Evolutionary conservation across 768 basidiomycete species (phyloP).

Genomic region (Mycena haematopus): DNA sequence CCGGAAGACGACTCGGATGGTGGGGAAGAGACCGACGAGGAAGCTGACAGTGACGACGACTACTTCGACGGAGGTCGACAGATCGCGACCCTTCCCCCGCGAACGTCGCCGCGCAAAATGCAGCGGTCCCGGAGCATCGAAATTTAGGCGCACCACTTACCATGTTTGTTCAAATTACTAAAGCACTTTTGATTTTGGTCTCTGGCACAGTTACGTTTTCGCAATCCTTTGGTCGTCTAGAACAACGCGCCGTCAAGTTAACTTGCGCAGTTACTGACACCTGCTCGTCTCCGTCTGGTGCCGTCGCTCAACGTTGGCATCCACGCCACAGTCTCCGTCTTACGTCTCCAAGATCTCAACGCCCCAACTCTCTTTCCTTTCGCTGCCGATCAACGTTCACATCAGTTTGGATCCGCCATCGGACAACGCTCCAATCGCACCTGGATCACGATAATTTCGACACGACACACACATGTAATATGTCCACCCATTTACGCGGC

Average conservation of each 20-base stretch:
- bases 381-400: background rate
- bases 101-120: background rate
- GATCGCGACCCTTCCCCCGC: slow-evolving; percentile 1
- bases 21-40: background rate
- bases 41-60: background rate
- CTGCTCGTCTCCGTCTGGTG: background rate
- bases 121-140: background rate
- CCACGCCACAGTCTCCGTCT: background rate
- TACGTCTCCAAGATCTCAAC: background rate
- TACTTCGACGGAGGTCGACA: background rate
- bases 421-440: slow-evolving; percentile 3
- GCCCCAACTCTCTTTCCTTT: background rate
- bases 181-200: no score
- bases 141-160: no score
- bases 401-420: background rate
- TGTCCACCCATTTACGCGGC: background rate
- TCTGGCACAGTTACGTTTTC: no score
- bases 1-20: background rate
- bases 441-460: slow-evolving; percentile 1
- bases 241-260: background rate
- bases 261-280: background rate
- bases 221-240: no score
- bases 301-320: background rate
- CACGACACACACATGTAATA: no score
- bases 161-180: no score